Base-by-base conservation (phyloP, 768 basidiomycete genomes). In the Lanmaoa rubissima region DNA sequence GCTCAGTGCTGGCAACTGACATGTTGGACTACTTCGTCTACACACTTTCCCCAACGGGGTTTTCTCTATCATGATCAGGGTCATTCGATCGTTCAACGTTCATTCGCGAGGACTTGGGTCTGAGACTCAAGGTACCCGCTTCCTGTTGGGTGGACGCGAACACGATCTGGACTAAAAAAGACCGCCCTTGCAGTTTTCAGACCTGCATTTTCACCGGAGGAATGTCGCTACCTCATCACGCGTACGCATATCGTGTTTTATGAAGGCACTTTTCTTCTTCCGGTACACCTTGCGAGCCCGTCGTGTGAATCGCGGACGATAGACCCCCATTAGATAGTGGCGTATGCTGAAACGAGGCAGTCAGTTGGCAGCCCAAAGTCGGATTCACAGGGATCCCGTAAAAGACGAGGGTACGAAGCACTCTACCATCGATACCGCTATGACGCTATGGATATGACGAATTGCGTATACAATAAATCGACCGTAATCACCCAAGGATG, bases 241-340 rank as follows among this genome's bases (percentile, higher is more conserved):
- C 21, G 21, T 19, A 31, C 38, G 42, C 54, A 55, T 16, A 54
- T 21, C 21, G 13, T 41, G 36, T 41, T 47, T 53, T 45, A 69
- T 65, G 51, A 61, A 69, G 55, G 53, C 59, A 67, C 59, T 44
- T 24, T 19, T 14, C 17, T 6, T 13, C 51, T 42, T 35, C 19
- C 19, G 32, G 39, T 34, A 41, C 39, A 8, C 42, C 47, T 41
- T 48, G 56, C 60, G 55, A 53, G 53, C 53, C 50, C 63, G 31
- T 47, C 65, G 69, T 68, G 66, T 53, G 68, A 68, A 68, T 38
- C 53, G 13, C 55, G 49, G 17, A 54, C 56, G 38, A 50, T 32
- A 40, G 39, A 34, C 43, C 54, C 54, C 19, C 46, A 34, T 42
- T 38, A 55, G 59, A 61, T 58, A 38, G 60, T 61, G 55, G 65